Percentiles rank a stretch among this genome's conserved stretches.
phyloP scores from a whole-genome alignment of 2,329 filamentous ascomycete genomes.

The Pseudogymnoascus sp. region DNA sequence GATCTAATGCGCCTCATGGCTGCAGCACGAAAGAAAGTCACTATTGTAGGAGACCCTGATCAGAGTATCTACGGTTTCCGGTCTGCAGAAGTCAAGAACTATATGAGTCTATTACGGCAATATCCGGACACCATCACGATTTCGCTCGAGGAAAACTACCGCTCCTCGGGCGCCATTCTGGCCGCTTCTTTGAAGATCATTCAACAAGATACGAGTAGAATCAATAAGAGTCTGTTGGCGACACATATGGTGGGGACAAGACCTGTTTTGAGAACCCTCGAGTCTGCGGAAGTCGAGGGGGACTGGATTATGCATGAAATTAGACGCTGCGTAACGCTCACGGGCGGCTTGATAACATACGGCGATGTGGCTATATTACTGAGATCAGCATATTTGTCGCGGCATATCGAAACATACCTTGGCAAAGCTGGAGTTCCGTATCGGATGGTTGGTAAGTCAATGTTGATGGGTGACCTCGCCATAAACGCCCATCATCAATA shows the following conservation, averaged over 20 bases:
- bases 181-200: constrained; percentile 76
- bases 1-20: constrained; percentile 88
- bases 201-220: constrained; percentile 76
- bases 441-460: constrained; percentile 67
- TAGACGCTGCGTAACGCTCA: constrained; percentile 60
- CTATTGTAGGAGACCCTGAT: constrained; percentile 92
- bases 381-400: constrained; percentile 74
- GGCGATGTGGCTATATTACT: constrained; percentile 81
- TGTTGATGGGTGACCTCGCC: neutral
- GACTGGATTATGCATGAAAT: constrained; percentile 86
- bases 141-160: constrained; percentile 87
- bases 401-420: constrained; percentile 77
- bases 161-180: constrained; percentile 81
- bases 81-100: constrained; percentile 84
- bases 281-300: constrained; percentile 65
- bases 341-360: constrained; percentile 63
- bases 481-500: neutral
- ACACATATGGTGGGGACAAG: constrained; percentile 73
- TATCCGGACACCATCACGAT: constrained; percentile 76
- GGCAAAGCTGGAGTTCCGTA: constrained; percentile 79
- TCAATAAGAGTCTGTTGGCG: constrained; percentile 70
- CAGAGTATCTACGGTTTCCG: constrained; percentile 98
- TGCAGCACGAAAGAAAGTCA: constrained; percentile 65
- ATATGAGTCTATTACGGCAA: constrained; percentile 67
- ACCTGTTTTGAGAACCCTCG: constrained; percentile 72